Evolutionary conservation across 2,329 filamentous ascomycete species (phyloP), one percentile per base, ranked within the genome.

Genomic region (Neobulgaria alba): DNA sequence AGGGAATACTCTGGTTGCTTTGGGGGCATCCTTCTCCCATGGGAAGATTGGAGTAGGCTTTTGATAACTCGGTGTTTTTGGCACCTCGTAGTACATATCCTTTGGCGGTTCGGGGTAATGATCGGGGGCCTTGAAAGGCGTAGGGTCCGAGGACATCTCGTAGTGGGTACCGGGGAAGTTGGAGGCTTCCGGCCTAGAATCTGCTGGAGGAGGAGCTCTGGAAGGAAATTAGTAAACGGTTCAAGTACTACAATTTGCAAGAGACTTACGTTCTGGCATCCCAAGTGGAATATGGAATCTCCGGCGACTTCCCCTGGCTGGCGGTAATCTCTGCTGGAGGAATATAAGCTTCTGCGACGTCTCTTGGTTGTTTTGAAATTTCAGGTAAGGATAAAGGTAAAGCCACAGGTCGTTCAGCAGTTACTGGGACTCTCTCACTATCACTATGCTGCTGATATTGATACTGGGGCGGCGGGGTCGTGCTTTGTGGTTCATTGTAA

Each of bases 11-110:
- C 85, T 76, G 10, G 75, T 67, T 4, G 78, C 66, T 53, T 69
- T 76, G 10, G 81, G 72, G 46, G 75, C 75, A 43, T 79, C 67
- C 31, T 63, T 65, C 61, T 98, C 92, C 92, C 92, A 98, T 0
- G 92, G 92, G 61, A 98, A 98, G 36, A 96, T 80, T 3, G 79
- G 72, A 35, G 73, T 72, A 10, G 79, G 74, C 46, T 67, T 73
- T 49, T 79, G 68, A 32, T 72, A 67, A 35, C 76, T 71, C 16
- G 77, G 76, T 14, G 68, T 67, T 43, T 75, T 72, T 4, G 88
- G 88, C 26, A 93, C 74, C 54, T 90, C 69, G 59, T 92, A 95
- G 72, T 82, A 92, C 85, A 95, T 89, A 57, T 89, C 75, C 60
- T 74, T 83, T 0, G 89, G 87, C 14, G 87, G 85, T 56, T 86